Conservation (phyloP, 1,284 basidiomycete species). For the Cryptococcus sp. region DNA sequence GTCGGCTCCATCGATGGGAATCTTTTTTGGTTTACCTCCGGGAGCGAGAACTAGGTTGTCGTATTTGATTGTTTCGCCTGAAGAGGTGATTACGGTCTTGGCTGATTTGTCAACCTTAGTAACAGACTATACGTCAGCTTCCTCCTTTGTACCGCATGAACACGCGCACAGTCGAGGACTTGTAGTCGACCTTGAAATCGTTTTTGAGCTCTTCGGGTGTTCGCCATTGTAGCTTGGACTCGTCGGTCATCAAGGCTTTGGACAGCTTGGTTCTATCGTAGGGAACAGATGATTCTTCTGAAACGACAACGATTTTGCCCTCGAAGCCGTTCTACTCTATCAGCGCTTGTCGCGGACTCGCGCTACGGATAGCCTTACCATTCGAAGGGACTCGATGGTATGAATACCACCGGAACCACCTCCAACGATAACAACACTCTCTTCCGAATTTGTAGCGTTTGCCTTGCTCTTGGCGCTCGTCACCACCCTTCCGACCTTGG, state of each 20-base stretch:
- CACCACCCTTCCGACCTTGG: conserved; percentile 59
- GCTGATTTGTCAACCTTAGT: conserved; percentile 61
- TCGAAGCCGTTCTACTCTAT: conserved; percentile 65
- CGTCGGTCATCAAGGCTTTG: conserved; percentile 76
- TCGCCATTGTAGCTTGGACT: conserved; percentile 70
- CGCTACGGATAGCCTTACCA: conserved; percentile 52
- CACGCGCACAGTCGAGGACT: conserved; percentile 60
- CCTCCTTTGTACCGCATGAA: not conserved
- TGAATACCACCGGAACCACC: conserved; percentile 80
- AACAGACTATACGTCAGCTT: conserved; percentile 60
- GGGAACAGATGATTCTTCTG: conserved; percentile 73
- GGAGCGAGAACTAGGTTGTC: conserved; percentile 69
- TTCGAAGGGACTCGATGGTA: conserved; percentile 75
- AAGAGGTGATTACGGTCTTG: conserved; percentile 61
- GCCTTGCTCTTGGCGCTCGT: conserved; percentile 42
- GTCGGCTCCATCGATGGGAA: conserved; percentile 74
- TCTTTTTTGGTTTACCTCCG: conserved; percentile 57
- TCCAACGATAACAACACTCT: conserved; percentile 69
- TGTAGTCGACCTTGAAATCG: conserved; percentile 72
- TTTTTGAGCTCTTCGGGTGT: conserved; percentile 69
- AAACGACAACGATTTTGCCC: conserved; percentile 72
- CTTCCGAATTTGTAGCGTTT: conserved; percentile 45
- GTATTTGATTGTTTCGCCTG: conserved; percentile 60
- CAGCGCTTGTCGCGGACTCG: conserved; percentile 4
- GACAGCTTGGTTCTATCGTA: conserved; percentile 90